These are phyloP conservation scores for Chimonanthus salicifolius DNA, from an alignment of 164 flowering plant genomes.

Conservation along the genomic window DNA sequence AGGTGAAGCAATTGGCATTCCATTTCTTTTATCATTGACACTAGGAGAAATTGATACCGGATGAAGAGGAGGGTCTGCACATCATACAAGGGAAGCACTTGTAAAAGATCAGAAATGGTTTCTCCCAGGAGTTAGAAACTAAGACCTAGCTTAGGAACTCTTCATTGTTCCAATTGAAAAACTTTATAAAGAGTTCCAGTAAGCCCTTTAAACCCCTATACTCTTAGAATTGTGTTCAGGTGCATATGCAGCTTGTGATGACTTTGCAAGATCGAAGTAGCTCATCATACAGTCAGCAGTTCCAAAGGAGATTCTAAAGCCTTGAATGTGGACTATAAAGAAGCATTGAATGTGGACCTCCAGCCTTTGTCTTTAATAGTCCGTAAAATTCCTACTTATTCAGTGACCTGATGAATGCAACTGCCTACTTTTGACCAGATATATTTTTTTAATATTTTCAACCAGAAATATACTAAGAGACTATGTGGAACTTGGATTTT, in stretches of 20 bases:
- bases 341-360: not conserved
- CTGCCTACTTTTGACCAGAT: not conserved
- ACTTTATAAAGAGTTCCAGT: not conserved
- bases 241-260: not conserved
- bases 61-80: constrained; percentile 26
- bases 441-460: not conserved
- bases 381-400: no score
- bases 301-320: no score
- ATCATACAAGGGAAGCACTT: not conserved
- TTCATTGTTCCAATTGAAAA: not conserved
- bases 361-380: not conserved
- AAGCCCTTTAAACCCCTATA: not conserved
- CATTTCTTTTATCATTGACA: constrained; percentile 12
- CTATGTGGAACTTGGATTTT: not conserved
- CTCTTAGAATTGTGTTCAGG: not conserved
- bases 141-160: not conserved
- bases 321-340: not conserved
- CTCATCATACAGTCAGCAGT: not conserved
- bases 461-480: not conserved
- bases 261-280: not conserved
- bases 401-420: not conserved
- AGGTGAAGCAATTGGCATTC: constrained; percentile 38
- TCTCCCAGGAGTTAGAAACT: not conserved
- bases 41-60: constrained; percentile 31
- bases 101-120: not conserved